Evolutionary conservation across 139 green algal species (phyloP), one percentile per base, ranked within the genome.

Genomic region (Zygnema circumcarinatum): DNA sequence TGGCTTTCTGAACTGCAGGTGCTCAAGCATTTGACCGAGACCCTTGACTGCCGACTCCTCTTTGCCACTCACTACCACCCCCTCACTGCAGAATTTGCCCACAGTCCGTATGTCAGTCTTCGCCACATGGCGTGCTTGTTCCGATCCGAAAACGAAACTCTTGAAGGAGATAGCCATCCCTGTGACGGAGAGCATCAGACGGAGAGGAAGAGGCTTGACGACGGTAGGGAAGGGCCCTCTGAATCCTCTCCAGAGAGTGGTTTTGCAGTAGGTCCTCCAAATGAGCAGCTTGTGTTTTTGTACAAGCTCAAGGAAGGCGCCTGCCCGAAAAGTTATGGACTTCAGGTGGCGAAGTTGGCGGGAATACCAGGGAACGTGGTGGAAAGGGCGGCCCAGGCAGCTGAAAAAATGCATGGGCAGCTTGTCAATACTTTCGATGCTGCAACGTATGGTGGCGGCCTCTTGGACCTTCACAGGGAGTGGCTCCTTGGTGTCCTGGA

Each of bases 11-110:
- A n/a, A n/a, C 16, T 62, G 47, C 47, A 62, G 47, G 85, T 99
- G 40, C 92, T 98, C 31, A 67, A 96, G 32, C 91, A 98, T 86
- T 86, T 99, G 31, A 93, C 93, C 1, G 67, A 89, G 56, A 33
- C 38, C 22, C 40, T 90, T 41, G 38, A 91, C 56, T 97, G 94
- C 93, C 93, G 95, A 32, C 94, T 94, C n/a, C 90, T 99, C n/a
- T 99, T 99, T 92, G 96, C 96, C 21, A 99, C 97, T 1, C 97
- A 99, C 93, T 99, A 98, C 90, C 97, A 99, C 91, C 88, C 93
- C 47, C 90, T 98, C 25, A 93, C 76, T 35, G 83, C 25, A 32
- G 85, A 90, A 56, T 90, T 90, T 81, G 85, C 83, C 3, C n/a
- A 47, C 33, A 38, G 38, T 38, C 56, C 29, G 1, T 47, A 31